Conservation (phyloP, 2,329 filamentous ascomycete species). For the Exophiala dermatitidis region DNA sequence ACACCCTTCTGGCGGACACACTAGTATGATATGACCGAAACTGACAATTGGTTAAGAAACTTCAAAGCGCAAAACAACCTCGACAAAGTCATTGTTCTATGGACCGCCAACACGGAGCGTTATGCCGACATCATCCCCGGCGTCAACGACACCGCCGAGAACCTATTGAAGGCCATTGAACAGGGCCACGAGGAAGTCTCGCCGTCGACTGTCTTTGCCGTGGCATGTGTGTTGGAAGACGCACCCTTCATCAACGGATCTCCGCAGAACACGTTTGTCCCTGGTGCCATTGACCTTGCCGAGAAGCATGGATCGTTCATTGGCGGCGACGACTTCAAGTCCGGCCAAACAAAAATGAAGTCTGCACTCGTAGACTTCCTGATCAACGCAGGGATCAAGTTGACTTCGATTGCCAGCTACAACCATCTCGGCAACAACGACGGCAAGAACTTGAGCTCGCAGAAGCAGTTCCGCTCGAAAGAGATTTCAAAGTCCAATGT, state of each 20-base stretch:
- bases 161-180: slow-evolving; percentile 82
- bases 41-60: slow-evolving; percentile 46
- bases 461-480: slow-evolving; percentile 98
- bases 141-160: slow-evolving; percentile 94
- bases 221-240: slow-evolving; percentile 84
- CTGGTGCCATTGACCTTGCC: slow-evolving; percentile 81
- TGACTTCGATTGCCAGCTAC: slow-evolving; percentile 97
- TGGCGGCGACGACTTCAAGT: slow-evolving; percentile 98
- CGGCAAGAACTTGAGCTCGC: slow-evolving; percentile 95
- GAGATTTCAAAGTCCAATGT: slow-evolving; percentile 99
- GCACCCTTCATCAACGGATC: slow-evolving; percentile 98
- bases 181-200: slow-evolving; percentile 82
- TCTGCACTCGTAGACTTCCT: slow-evolving; percentile 96
- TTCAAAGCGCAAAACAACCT: slow-evolving; percentile 82
- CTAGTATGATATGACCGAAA: not conserved
- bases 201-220: slow-evolving; percentile 90
- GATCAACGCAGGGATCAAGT: slow-evolving; percentile 97
- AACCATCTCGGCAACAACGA: slow-evolving; percentile 99
- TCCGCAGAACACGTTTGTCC: slow-evolving; percentile 97
- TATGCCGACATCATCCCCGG: slow-evolving; percentile 82
- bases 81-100: slow-evolving; percentile 94
- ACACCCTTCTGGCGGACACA: not conserved
- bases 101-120: slow-evolving; percentile 98
- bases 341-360: slow-evolving; percentile 99
- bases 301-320: slow-evolving; percentile 84